phyloP scores from a whole-genome alignment of 805 yeast species.

The Wickerhamomyces chaumierensis region DNA sequence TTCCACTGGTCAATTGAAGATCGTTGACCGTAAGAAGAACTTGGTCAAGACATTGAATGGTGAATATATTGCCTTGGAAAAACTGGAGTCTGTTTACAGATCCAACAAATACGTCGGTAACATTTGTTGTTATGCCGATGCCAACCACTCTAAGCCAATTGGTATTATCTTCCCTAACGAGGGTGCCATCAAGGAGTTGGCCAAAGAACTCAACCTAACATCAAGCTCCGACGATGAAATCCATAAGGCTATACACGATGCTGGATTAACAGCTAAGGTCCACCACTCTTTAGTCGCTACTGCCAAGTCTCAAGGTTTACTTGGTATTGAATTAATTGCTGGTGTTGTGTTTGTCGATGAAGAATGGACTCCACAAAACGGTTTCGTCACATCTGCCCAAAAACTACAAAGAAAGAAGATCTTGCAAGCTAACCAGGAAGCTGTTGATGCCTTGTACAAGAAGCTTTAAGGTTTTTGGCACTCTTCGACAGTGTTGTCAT shows the following conservation, averaged over 20 bases:
- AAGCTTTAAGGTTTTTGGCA: no score
- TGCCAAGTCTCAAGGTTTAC: constrained; percentile 71
- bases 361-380: constrained; percentile 98
- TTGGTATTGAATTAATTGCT: constrained; percentile 74
- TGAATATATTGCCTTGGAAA: constrained; percentile 95
- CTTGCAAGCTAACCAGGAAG: constrained; percentile 51
- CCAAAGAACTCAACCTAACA: constrained; percentile 41
- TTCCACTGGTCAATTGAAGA: constrained; percentile 59
- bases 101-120: constrained; percentile 67
- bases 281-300: constrained; percentile 53
- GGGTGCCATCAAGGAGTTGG: constrained; percentile 46
- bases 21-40: constrained; percentile 93
- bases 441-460: constrained; percentile 54
- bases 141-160: constrained; percentile 76
- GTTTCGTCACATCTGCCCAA: constrained; percentile 90
- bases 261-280: constrained; percentile 42
- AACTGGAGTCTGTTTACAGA: constrained; percentile 83
- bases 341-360: constrained; percentile 72
- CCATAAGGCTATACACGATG: constrained; percentile 39
- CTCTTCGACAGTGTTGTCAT: no score
- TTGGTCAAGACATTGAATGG: constrained; percentile 93
- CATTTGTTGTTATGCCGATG: constrained; percentile 90
- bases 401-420: constrained; percentile 92
- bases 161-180: constrained; percentile 84
- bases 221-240: constrained; percentile 34